Percentiles rank a stretch among this genome's conserved stretches.
Conservation (phyloP, 192 early-diverging fungal genomes). For the Powellomyces hirtus region DNA sequence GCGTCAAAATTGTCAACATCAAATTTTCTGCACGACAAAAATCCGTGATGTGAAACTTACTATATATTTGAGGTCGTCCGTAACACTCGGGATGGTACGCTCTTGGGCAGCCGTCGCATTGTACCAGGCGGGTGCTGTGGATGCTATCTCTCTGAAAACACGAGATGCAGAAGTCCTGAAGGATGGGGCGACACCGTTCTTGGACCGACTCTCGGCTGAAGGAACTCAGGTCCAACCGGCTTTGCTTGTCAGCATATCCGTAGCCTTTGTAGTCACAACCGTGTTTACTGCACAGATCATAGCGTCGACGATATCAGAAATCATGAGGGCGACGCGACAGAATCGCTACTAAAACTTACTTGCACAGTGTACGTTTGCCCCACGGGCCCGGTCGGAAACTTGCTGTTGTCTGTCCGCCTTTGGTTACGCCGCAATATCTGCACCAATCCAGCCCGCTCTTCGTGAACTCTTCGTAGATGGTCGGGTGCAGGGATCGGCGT, state of each 20-base stretch:
- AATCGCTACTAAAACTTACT: constrained; percentile 58
- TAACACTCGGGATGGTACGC: constrained; percentile 78
- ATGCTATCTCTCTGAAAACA: constrained; percentile 71
- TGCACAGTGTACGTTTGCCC: constrained; percentile 93
- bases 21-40: neutral
- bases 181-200: constrained; percentile 77
- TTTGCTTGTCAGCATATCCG: constrained; percentile 85
- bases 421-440: constrained; percentile 86
- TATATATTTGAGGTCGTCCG: constrained; percentile 1
- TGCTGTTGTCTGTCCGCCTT: constrained; percentile 74
- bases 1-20: neutral
- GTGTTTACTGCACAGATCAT: constrained; percentile 82
- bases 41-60: neutral
- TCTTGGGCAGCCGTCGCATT: constrained; percentile 82
- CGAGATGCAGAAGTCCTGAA: constrained; percentile 80
- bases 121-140: constrained; percentile 61
- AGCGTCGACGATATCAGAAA: neutral
- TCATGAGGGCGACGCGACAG: neutral
- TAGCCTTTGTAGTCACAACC: constrained; percentile 96
- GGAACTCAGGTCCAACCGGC: constrained; percentile 76
- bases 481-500: constrained; percentile 41
- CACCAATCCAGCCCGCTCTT: constrained; percentile 78
- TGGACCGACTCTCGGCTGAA: constrained; percentile 75
- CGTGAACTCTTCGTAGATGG: constrained; percentile 64
- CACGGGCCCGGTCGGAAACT: constrained; percentile 82